Percentiles rank a stretch among this genome's conserved stretches.
Evolutionary conservation across 352 stramenopile genomes (phyloP).

Genomic region (Pythium brassicae): DNA sequence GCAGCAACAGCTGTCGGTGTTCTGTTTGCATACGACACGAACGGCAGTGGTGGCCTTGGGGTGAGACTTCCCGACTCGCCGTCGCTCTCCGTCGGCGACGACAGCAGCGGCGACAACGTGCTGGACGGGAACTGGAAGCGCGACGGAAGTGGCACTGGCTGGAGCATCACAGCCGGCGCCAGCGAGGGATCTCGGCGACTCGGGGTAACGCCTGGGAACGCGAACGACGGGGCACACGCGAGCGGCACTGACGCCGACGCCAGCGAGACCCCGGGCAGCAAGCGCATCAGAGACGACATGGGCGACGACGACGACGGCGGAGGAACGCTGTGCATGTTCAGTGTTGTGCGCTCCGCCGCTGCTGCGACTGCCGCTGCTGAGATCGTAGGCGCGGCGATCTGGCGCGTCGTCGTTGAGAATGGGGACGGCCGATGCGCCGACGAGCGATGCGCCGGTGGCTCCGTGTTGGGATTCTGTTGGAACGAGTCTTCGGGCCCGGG

Average conservation of each 20-base stretch:
- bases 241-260: background rate
- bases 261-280: background rate
- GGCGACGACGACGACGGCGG: background rate
- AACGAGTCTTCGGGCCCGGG: background rate
- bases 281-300: background rate
- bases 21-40: background rate
- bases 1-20: background rate
- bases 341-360: background rate
- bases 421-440: background rate
- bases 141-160: background rate
- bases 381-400: background rate
- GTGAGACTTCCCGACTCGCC: background rate
- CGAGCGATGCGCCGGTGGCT: background rate
- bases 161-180: background rate
- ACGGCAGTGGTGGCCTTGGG: background rate
- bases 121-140: background rate
- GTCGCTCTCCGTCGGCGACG: background rate
- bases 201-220: background rate
- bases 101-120: conserved; percentile 4
- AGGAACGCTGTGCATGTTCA: background rate
- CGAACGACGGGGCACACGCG: background rate
- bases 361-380: background rate
- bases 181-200: background rate
- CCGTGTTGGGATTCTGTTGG: background rate
- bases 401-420: background rate